phyloP scores from a whole-genome alignment of 129 eudicot species.

The Flaveria robusta region DNA sequence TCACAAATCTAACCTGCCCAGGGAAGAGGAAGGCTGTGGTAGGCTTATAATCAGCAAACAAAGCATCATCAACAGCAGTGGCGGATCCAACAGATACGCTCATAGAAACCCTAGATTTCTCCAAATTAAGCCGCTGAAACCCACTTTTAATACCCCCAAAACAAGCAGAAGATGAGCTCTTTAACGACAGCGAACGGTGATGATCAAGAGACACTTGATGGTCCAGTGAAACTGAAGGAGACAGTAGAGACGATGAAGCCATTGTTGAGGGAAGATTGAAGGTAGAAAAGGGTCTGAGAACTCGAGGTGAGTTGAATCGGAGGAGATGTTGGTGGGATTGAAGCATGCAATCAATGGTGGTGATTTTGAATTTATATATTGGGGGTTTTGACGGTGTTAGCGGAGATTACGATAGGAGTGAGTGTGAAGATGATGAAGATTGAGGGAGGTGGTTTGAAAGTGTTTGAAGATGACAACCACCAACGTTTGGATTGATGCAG shows the following conservation, averaged over 20 bases:
- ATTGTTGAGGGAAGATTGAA: constrained; percentile 38
- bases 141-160: constrained; percentile 49
- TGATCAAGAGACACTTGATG: constrained; percentile 31
- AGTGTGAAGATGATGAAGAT: constrained; percentile 9
- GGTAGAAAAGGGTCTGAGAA: constrained; percentile 30
- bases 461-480: constrained; percentile 28
- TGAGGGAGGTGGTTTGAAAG: no score
- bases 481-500: constrained; percentile 20
- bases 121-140: constrained; percentile 48
- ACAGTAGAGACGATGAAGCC: constrained; percentile 54
- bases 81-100: constrained; percentile 73
- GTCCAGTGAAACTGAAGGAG: constrained; percentile 57
- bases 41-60: constrained; percentile 76
- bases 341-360: constrained; percentile 43
- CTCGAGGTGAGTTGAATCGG: constrained; percentile 37
- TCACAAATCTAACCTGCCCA: constrained; percentile 69
- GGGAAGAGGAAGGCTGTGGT: constrained; percentile 83
- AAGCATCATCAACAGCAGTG: constrained; percentile 52
- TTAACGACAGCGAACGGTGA: constrained; percentile 21
- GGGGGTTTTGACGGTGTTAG: constrained; percentile 22
- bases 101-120: constrained; percentile 72
- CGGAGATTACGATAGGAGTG: constrained; percentile 50
- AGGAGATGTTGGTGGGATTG: constrained; percentile 32
- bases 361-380: constrained; percentile 20
- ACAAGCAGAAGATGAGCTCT: constrained; percentile 29